Base-by-base conservation (phyloP, 2,329 filamentous ascomycete species). In the Coleophoma crateriformis region DNA sequence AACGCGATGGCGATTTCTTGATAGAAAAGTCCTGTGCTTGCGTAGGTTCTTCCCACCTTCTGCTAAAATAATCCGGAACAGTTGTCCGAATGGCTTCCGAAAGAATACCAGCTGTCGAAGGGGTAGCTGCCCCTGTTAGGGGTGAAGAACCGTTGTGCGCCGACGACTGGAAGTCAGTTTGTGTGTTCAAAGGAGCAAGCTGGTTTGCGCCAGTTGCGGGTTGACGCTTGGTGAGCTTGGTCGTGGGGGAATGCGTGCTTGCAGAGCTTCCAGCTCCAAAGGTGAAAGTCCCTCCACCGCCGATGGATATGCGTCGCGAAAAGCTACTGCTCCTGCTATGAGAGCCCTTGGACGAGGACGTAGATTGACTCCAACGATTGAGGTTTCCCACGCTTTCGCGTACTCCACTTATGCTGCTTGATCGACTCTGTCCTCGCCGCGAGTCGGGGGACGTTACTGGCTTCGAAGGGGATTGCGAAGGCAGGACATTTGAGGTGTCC, bases 341-440 rank as follows among this genome's bases (percentile, higher is more conserved):
- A 43, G 73, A 75, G 35, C 69, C 65, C 54, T 67, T 71, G 52
- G 72, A 79, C 39, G 76, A 79, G 8, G 67, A 62, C 46, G 76
- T 77, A 13, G 77, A 80, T 17, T 69, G 66, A 39, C 76, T 78
- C 75, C 75, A 78, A 59, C 75, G 72, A 59, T 79, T 75, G 52
- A 75, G 67, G 54, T 72, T 73, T 61, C 71, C 73, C 38, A 74
- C 68, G 41, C 68, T 65, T 50, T 77, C 73, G 60, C 67, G 71
- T 54, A 67, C 53, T 53, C 64, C 65, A 48, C 62, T 64, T 7
- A 63, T 59, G 51, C 61, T 69, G 51, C 62, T 69, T 11, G 68
- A 68, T 43, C 69, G 65, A 44, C 68, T 69, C 46, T 65, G 64
- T 46, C 46, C 48, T 54, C 53, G 49, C 54, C 57, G 51, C 51